Evolutionary conservation across 139 green algal genomes (phyloP).

Genomic region (Chloropicon primus): DNA sequence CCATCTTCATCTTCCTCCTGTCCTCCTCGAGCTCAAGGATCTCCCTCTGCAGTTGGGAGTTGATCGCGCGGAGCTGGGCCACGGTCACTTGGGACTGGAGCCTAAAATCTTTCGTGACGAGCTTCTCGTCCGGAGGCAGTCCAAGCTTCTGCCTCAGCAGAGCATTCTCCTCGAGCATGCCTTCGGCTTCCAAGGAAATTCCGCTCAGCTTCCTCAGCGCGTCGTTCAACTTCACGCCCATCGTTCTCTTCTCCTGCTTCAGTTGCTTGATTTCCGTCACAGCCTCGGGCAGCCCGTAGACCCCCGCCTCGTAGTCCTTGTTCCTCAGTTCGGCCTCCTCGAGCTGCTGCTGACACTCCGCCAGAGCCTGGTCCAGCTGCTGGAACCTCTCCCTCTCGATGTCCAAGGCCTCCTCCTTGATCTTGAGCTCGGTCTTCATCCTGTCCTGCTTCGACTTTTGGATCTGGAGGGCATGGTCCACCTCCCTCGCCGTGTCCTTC

Average conservation of each 20-base stretch:
- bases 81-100: conserved; percentile 42
- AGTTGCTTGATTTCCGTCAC: conserved; percentile 16
- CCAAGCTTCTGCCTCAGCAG: conserved; percentile 31
- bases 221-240: not conserved
- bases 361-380: not conserved
- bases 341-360: not conserved
- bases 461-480: conserved; percentile 36
- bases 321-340: conserved; percentile 1
- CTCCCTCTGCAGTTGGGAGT: conserved; percentile 43
- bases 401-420: conserved; percentile 1
- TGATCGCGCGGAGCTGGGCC: conserved; percentile 38
- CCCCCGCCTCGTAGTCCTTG: not conserved
- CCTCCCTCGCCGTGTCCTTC: conserved; percentile 39
- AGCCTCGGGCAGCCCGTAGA: conserved; percentile 19
- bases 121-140: conserved; percentile 16
- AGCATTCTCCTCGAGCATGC: conserved; percentile 41
- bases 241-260: conserved; percentile 1
- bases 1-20: conserved; percentile 43
- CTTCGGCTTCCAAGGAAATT: conserved; percentile 16
- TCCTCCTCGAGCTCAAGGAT: conserved; percentile 49
- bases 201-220: not conserved
- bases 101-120: conserved; percentile 36
- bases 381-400: not conserved
- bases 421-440: conserved; percentile 1
- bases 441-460: not conserved